Percentiles rank a stretch among this genome's conserved stretches.
phyloP scores from a whole-genome alignment of 352 stramenopile species.

The Pythium sp. region DNA sequence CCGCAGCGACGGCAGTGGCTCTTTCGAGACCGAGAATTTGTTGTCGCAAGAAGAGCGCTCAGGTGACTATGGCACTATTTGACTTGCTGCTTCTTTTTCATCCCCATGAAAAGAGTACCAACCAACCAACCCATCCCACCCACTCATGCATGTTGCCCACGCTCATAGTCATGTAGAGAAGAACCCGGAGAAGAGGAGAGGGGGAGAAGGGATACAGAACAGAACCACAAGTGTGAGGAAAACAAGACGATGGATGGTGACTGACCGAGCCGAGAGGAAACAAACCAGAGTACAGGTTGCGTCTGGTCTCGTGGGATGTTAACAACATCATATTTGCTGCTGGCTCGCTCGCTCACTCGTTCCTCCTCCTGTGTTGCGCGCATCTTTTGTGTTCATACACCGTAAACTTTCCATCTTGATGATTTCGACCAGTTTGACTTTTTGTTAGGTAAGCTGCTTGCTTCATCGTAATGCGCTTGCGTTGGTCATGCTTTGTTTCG shows the following conservation, averaged over 20 bases:
- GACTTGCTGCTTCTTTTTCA: conserved; percentile 2
- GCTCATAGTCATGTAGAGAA: not conserved
- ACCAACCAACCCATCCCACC: not conserved
- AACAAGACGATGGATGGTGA: not conserved
- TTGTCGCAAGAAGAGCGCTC: conserved; percentile 19
- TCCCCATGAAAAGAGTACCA: not conserved
- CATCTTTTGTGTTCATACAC: not conserved
- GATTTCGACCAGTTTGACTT: not conserved
- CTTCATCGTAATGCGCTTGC: not conserved
- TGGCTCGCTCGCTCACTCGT: not conserved
- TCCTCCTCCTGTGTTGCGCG: not conserved
- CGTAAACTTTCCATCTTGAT: not conserved
- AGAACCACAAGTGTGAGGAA: not conserved
- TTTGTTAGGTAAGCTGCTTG: not conserved
- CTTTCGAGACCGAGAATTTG: conserved; percentile 30
- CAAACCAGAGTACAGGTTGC: not conserved
- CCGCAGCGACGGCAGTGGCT: conserved; percentile 18
- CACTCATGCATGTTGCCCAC: not conserved
- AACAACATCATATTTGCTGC: not conserved
- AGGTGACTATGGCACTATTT: conserved; percentile 22
- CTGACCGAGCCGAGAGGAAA: not conserved
- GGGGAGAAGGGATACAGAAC: not conserved
- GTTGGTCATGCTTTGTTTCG: not conserved
- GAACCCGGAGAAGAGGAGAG: not conserved
- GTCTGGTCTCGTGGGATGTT: not conserved